A percentile compares a stretch with the other conserved stretches of the same genome.
Evolutionary conservation across 805 yeast genomes (phyloP).

Genomic region (Saccharomycopsis capsularis): DNA sequence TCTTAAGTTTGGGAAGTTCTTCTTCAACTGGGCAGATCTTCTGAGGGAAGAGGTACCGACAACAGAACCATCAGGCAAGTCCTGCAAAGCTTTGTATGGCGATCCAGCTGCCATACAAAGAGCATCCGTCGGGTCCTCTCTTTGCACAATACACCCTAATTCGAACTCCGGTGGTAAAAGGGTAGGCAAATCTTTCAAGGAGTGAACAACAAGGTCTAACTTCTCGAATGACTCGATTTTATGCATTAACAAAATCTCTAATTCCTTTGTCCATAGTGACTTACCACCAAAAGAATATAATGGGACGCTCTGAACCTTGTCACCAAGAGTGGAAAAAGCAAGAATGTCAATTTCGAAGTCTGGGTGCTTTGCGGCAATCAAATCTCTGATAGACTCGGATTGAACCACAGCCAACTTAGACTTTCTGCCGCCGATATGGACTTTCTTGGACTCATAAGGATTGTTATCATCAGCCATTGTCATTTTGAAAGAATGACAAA

Average conservation of each 20-base stretch:
- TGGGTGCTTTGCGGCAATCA: conserved; percentile 55
- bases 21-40: conserved; percentile 83
- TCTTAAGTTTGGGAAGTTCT: conserved; percentile 64
- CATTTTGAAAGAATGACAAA: no score
- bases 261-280: conserved; percentile 91
- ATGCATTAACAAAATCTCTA: conserved; percentile 68
- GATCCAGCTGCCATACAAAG: conserved; percentile 65
- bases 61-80: conserved; percentile 75
- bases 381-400: conserved; percentile 61
- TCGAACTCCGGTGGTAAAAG: conserved; percentile 82
- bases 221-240: conserved; percentile 55
- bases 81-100: conserved; percentile 54
- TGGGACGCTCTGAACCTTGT: conserved; percentile 77
- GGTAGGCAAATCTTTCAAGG: conserved; percentile 91
- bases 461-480: conserved; percentile 17
- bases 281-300: conserved; percentile 94
- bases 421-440: conserved; percentile 78
- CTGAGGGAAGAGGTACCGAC: conserved; percentile 95
- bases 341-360: conserved; percentile 64
- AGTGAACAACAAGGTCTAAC: conserved; percentile 87
- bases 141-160: conserved; percentile 74
- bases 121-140: conserved; percentile 95
- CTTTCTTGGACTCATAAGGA: conserved; percentile 11
- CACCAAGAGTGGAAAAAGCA: conserved; percentile 84
- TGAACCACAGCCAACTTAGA: conserved; percentile 84